These are phyloP conservation scores for Craterostigma plantagineum DNA, from an alignment of 257 asterid species.

Conservation along the genomic window DNA sequence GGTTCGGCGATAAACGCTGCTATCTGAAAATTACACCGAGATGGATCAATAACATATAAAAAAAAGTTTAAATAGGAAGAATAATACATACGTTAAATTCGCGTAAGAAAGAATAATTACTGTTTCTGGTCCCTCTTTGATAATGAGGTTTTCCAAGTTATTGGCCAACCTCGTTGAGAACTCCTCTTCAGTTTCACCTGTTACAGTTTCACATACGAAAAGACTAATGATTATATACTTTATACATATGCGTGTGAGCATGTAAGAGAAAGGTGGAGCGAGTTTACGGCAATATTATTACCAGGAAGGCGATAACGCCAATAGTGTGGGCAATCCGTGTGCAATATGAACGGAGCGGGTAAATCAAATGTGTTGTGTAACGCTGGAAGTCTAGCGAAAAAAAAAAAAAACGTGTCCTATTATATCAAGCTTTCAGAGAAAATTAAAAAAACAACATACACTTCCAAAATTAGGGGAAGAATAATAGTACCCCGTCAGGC, in stretches of 20 bases:
- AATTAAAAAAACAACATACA: not conserved
- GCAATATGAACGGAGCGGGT: constrained; percentile 79
- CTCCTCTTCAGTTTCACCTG: constrained; percentile 92
- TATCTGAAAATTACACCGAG: constrained; percentile 25
- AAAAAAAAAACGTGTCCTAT: too few relatives aligned
- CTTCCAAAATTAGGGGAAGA: constrained; percentile 2
- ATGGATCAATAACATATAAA: too few relatives aligned
- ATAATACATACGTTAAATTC: too few relatives aligned
- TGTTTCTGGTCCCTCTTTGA: constrained; percentile 93
- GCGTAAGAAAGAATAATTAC: constrained; percentile 17
- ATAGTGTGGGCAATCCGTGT: constrained; percentile 95
- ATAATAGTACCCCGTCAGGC: constrained; percentile 69
- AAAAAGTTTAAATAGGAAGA: too few relatives aligned
- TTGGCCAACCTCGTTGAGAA: constrained; percentile 86
- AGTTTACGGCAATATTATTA: constrained; percentile 5
- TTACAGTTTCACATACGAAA: too few relatives aligned
- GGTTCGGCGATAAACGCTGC: constrained; percentile 98
- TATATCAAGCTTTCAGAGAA: too few relatives aligned
- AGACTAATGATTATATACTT: too few relatives aligned
- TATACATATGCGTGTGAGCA: too few relatives aligned
- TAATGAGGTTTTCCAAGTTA: constrained; percentile 72
- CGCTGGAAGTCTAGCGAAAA: constrained; percentile 44
- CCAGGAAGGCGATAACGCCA: constrained; percentile 96
- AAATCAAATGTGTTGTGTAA: constrained; percentile 89
- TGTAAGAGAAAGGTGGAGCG: not conserved